Conservation (phyloP, 805 yeast genomes). For the Lipomyces spencermartinsiae region DNA sequence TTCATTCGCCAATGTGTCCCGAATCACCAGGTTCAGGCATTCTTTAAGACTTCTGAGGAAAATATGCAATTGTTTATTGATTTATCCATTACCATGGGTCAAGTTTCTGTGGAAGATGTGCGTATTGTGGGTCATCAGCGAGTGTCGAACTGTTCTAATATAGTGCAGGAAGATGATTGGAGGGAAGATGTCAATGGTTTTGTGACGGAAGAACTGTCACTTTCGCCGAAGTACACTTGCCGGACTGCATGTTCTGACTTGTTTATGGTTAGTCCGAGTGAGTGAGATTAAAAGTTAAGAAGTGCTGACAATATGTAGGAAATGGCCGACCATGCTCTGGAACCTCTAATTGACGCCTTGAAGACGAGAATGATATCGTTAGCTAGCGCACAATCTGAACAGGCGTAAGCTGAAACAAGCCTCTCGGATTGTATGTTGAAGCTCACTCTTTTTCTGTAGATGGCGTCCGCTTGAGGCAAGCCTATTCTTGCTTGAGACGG, state of each 20-base stretch:
- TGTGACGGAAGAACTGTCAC: slow-evolving; percentile 76
- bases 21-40: slow-evolving; percentile 14
- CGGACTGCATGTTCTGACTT: slow-evolving; percentile 69
- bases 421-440: not conserved
- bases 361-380: slow-evolving; percentile 4
- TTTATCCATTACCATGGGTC: slow-evolving; percentile 49
- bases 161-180: slow-evolving; percentile 56
- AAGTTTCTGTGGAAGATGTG: slow-evolving; percentile 47
- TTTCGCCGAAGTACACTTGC: slow-evolving; percentile 59
- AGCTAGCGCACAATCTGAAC: not conserved
- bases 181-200: slow-evolving; percentile 67
- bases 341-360: slow-evolving; percentile 15
- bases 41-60: slow-evolving; percentile 10
- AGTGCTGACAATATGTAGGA: not conserved
- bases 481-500: slow-evolving; percentile 29
- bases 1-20: slow-evolving; percentile 18
- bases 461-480: slow-evolving; percentile 23
- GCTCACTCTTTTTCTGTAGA: not conserved
- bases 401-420: not conserved
- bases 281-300: not conserved
- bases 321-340: slow-evolving; percentile 14
- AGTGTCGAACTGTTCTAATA: not conserved
- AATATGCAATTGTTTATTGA: slow-evolving; percentile 17
- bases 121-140: not conserved
- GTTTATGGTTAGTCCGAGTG: slow-evolving; percentile 5